Evolutionary conservation across 495 filamentous ascomycete genomes (phyloP), one percentile per base, ranked within the genome.

Genomic region (Aspergillus carlsbadensis): DNA sequence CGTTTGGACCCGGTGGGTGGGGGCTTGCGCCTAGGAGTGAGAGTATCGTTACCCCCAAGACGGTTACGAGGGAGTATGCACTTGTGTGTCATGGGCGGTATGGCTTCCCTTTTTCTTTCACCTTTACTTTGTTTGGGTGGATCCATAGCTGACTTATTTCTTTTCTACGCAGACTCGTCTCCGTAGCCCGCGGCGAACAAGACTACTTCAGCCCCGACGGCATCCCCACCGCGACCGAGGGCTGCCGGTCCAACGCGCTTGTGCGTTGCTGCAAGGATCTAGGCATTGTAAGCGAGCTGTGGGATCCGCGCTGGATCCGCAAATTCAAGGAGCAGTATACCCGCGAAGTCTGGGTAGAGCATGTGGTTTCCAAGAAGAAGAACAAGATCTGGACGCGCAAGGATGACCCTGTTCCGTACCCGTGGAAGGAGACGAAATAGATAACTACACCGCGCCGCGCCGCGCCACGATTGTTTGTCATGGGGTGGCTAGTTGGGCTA

Each of bases 241-340:
- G 94, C 17, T 96, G 91, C 77, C 95, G 96, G 70, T 96, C 91
- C 15, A 98, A 98, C 70, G 94, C 94, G 17, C 79, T 98, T 52
- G 90, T 96, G 79, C 88, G 94, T 21, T 96, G 91, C 77, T 98
- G 95, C 76, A 98, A 98, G 75, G 94, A 98, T 71, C 80, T 98
- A 20, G 94, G 94, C 11, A 87, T 98, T 52, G 95, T 92, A 3
- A 91, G 87, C 61, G 94, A 98, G 71, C 77, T 98, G 37, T 98
- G 94, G 94, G 94, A 98, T 75, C 94, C 94, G 45, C 79, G 91
- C 42, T 98, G 85, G 77, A 94, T 98, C 55, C 81, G 87, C 62
- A 80, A 74, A 55, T 92, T 81, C 66, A 81, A 86, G 77, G 75
- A 74, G 10, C 71, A 86, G 63, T 79, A 89, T 69, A 87, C 84